A percentile compares a stretch with the other conserved stretches of the same genome.
phyloP scores from a whole-genome alignment of 495 filamentous ascomycete species.

The Aspergillus cristatus region DNA sequence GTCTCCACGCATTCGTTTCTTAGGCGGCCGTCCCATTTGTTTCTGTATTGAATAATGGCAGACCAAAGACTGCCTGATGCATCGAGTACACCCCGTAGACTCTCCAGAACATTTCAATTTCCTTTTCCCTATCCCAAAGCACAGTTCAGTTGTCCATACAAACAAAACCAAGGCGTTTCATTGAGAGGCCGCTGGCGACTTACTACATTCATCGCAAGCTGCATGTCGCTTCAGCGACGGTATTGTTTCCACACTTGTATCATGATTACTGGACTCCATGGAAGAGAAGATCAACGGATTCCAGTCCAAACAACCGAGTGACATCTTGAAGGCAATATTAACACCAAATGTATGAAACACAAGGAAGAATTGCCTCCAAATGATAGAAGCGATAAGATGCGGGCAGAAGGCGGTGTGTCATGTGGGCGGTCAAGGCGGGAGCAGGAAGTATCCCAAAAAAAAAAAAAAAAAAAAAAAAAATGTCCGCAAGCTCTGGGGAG shows the following conservation, averaged over 20 bases:
- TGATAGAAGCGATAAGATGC: constrained; percentile 7
- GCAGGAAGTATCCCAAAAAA: constrained; percentile 19
- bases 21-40: constrained; percentile 39
- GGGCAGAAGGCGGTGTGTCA: constrained; percentile 29
- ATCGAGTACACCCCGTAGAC: constrained; percentile 30
- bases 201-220: constrained; percentile 38
- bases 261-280: constrained; percentile 1
- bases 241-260: constrained; percentile 2
- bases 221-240: constrained; percentile 27
- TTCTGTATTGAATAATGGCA: constrained; percentile 41
- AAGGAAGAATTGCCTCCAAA: not conserved
- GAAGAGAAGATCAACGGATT: constrained; percentile 2
- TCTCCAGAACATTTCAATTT: constrained; percentile 44
- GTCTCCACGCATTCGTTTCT: constrained; percentile 30
- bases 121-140: constrained; percentile 25
- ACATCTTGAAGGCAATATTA: not conserved
- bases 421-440: constrained; percentile 31
- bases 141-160: constrained; percentile 3
- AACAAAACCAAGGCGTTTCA: too few species aligned
- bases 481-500: not conserved
- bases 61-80: constrained; percentile 29
- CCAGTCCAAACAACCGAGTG: constrained; percentile 2
- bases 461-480: constrained; percentile 21
- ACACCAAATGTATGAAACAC: not conserved
- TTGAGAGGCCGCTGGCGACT: constrained; percentile 7